Conservation (phyloP, 371 early-diverging fungal species). For the Thermomucor indicae-seudaticae region DNA sequence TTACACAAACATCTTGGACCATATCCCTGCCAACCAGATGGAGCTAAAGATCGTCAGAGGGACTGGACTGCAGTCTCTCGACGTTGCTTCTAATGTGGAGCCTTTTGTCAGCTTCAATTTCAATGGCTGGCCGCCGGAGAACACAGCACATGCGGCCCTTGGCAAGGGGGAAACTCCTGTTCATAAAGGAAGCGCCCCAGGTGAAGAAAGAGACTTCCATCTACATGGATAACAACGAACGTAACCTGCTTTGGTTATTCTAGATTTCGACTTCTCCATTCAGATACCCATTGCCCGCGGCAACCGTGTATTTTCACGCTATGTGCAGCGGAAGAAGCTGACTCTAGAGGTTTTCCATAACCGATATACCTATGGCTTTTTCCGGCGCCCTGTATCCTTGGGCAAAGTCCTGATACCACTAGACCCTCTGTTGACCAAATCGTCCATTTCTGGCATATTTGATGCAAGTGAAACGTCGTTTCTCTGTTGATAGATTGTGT, state of each 20-base stretch:
- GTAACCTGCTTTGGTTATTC: not conserved
- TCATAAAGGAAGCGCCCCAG: constrained; percentile 43
- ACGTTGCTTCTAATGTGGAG: constrained; percentile 55
- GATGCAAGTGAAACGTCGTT: constrained; percentile 47
- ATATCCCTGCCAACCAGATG: constrained; percentile 64
- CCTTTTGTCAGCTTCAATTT: constrained; percentile 68
- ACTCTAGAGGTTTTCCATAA: constrained; percentile 69
- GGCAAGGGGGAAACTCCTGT: constrained; percentile 70
- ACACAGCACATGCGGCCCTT: constrained; percentile 41
- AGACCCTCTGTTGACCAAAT: constrained; percentile 53
- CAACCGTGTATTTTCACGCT: constrained; percentile 55
- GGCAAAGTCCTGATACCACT: constrained; percentile 63
- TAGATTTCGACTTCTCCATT: constrained; percentile 56
- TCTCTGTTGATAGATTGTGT: not conserved
- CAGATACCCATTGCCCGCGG: constrained; percentile 61
- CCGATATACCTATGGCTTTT: constrained; percentile 53
- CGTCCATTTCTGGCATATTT: constrained; percentile 62
- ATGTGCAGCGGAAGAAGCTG: constrained; percentile 64
- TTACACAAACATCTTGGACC: constrained; percentile 49
- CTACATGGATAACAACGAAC: not conserved
- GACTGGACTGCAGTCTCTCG: constrained; percentile 50
- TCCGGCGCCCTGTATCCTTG: constrained; percentile 53
- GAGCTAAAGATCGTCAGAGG: constrained; percentile 58
- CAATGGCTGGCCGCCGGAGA: constrained; percentile 71
- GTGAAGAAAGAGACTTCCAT: constrained; percentile 15